Evolutionary conservation across 2,329 filamentous ascomycete species (phyloP), one percentile per base, ranked within the genome.

Genomic region (Daldinia sp.): DNA sequence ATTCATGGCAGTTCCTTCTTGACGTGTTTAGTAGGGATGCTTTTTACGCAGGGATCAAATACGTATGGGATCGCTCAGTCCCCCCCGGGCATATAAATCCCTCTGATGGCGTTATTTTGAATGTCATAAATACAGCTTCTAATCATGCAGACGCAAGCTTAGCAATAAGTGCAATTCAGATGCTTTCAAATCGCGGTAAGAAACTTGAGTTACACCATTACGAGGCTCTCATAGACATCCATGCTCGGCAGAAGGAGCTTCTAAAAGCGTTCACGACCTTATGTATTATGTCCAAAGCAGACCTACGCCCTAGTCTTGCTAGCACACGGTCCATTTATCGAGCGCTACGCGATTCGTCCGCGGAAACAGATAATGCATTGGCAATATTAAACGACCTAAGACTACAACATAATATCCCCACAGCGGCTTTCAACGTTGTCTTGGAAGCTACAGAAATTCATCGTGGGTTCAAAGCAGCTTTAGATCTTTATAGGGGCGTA

Each of bases 221-320:
- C 76, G 93, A 96, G 75, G 84, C 90, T 25, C 82, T 97, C 25
- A 80, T 94, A 5, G 87, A 92, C 59, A 85, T 90, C 3, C 92
- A 96, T 72, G 81, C 87, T 9, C 78, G 80, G 3, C 72, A 75
- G 3, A 81, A 82, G 1, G 87, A 95, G 66, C 72, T 94, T 6
- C 77, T 79, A 21, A 86, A 87, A 23, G 90, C 91, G 0, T 82
- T 97, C 32, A 84, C 86, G 37, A 83, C 91, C 1, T 80, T 97
- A 13, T 86, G 86, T 67, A 88, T 93, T 73, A 95, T 96, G 90
- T 78, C 85, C 19, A 82, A 85, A 61, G 85, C 87, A 15, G 86
- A 87, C 4, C 74, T 89, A 4, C 74, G 82, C 35, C 81, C 87
- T 2, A 83, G 86, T 30, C 73, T 82, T 3, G 83, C 80, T 11